A percentile compares a stretch with the other conserved stretches of the same genome.
phyloP scores from a whole-genome alignment of 306 rosid genomes.

The Nissolia schottii region DNA sequence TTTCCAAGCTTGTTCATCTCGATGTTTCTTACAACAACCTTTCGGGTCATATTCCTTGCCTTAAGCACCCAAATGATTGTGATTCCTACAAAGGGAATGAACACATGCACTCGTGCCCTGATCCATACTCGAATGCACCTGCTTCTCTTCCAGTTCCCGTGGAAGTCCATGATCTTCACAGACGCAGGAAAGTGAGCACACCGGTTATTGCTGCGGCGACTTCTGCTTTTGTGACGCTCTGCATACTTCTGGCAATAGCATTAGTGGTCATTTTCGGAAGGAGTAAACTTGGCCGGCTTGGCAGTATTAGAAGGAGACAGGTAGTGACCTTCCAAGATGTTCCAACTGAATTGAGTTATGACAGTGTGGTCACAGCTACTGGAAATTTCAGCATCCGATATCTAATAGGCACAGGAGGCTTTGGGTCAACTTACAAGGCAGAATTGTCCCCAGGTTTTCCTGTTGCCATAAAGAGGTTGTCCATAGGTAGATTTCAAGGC shows the following conservation, averaged over 20 bases:
- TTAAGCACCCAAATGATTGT: constrained; percentile 36
- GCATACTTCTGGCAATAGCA: constrained; percentile 24
- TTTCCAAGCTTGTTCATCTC: constrained; percentile 35
- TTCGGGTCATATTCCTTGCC: constrained; percentile 53
- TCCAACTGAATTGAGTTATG: constrained; percentile 52
- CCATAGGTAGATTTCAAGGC: constrained; percentile 64
- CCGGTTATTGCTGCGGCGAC: constrained; percentile 27
- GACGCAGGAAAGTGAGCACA: constrained; percentile 18
- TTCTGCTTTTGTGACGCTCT: constrained; percentile 25
- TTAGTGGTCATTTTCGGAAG: constrained; percentile 26
- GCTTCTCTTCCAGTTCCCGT: constrained; percentile 33
- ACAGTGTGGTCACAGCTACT: constrained; percentile 44
- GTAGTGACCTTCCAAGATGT: constrained; percentile 49
- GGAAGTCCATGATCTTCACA: constrained; percentile 10
- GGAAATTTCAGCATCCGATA: constrained; percentile 61
- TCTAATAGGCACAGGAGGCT: constrained; percentile 65
- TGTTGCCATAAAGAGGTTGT: constrained; percentile 64
- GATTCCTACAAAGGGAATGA: constrained; percentile 39
- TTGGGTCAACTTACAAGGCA: constrained; percentile 74
- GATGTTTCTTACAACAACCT: constrained; percentile 54
- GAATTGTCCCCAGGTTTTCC: constrained; percentile 51
- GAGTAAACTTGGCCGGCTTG: constrained; percentile 33
- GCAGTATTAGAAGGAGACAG: constrained; percentile 39
- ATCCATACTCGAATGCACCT: constrained; percentile 29
- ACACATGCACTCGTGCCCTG: constrained; percentile 46